phyloP scores from a whole-genome alignment of 2,329 filamentous ascomycete genomes.

The Fusarium globosum region DNA sequence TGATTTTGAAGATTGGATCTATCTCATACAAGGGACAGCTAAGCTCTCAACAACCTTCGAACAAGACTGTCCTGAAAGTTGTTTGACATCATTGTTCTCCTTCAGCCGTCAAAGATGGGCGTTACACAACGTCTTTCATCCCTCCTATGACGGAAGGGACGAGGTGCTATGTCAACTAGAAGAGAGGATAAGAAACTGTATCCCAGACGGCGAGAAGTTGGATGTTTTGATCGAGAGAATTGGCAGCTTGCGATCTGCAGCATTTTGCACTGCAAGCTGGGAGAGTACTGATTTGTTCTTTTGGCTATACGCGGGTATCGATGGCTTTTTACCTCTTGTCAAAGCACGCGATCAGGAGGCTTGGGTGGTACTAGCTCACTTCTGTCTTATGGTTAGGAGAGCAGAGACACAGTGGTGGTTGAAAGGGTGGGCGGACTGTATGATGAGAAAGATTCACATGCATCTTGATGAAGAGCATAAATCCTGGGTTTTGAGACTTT shows the following conservation, averaged over 20 bases:
- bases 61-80: not conserved
- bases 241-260: not conserved
- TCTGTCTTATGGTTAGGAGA: not conserved
- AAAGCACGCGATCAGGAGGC: not conserved
- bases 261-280: not conserved
- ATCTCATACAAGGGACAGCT: not conserved
- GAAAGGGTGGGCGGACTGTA: not conserved
- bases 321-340: not conserved
- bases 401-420: not conserved
- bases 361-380: not conserved
- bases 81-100: not conserved
- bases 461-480: not conserved
- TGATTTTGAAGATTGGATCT: constrained; percentile 3
- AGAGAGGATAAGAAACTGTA: not conserved
- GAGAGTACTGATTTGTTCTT: not conserved
- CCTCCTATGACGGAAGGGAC: not conserved
- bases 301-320: not conserved
- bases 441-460: not conserved
- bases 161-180: not conserved
- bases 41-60: not conserved
- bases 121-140: not conserved
- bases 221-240: not conserved
- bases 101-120: not conserved
- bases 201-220: not conserved
- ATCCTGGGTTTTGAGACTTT: not conserved